Base-by-base conservation (phyloP, 2,329 filamentous ascomycete species). In the Coleophoma eucalyptorum region DNA sequence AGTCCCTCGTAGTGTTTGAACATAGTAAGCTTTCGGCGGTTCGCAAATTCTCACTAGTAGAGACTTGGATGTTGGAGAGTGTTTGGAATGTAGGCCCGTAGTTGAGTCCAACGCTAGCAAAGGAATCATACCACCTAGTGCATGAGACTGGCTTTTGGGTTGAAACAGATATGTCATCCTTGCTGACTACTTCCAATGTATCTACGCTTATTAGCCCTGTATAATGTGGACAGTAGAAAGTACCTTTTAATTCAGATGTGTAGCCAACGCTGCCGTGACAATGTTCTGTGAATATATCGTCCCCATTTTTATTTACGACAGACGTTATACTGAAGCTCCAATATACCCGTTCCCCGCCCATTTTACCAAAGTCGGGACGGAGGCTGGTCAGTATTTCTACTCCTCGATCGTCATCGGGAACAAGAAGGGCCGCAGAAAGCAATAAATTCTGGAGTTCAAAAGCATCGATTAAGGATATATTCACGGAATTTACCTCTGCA, bases 401-500 rank as follows among this genome's bases (percentile, higher is more conserved):
- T n/a, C n/a, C n/a, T n/a, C n/a, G n/a, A n/a, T n/a, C n/a, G n/a
- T n/a, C n/a, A n/a, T n/a, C n/a, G n/a, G n/a, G n/a, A n/a, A n/a
- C n/a, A n/a, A n/a, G n/a, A n/a, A n/a, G n/a, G n/a, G n/a, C n/a
- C n/a, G n/a, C n/a, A n/a, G n/a, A n/a, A n/a, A n/a, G n/a, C n/a
- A n/a, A n/a, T n/a, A n/a, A n/a, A n/a, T n/a, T n/a, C n/a, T n/a
- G n/a, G n/a, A n/a, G n/a, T n/a, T n/a, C n/a, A n/a, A n/a, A n/a
- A n/a, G n/a, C n/a, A n/a, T n/a, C n/a, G n/a, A n/a, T n/a, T n/a
- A n/a, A n/a, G n/a, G n/a, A n/a, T n/a, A n/a, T n/a, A n/a, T n/a
- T n/a, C n/a, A n/a, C n/a, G n/a, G n/a, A n/a, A n/a, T n/a, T 19
- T 26, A 57, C 45, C 18, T 51, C 57, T 13, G 54, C 58, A 35